Conservation (phyloP, 2,329 filamentous ascomycete species). For the Curvularia verruculosa region DNA sequence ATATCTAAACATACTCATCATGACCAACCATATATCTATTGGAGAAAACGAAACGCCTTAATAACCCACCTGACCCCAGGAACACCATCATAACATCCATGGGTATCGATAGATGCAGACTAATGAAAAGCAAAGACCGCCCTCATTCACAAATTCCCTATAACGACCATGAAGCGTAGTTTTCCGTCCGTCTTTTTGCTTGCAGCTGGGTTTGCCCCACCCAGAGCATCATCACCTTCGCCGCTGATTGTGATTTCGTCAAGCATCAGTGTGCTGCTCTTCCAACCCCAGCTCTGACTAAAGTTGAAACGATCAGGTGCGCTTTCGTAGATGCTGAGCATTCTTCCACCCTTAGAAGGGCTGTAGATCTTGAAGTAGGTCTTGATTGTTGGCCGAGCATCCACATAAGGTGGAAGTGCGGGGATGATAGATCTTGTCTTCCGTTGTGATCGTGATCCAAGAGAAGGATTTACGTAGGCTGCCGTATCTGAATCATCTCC, state of each 20-base stretch:
- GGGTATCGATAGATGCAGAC: neutral
- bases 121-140: neutral
- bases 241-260: slow-evolving; percentile 51
- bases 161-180: slow-evolving; percentile 65
- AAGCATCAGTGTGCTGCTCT: slow-evolving; percentile 64
- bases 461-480: slow-evolving; percentile 37
- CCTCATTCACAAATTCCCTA: slow-evolving; percentile 54
- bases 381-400: slow-evolving; percentile 62
- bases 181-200: slow-evolving; percentile 55
- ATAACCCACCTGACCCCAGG: neutral
- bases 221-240: slow-evolving; percentile 24
- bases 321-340: slow-evolving; percentile 64
- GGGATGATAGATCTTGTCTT: slow-evolving; percentile 36
- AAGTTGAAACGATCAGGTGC: slow-evolving; percentile 66
- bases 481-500: slow-evolving; percentile 30
- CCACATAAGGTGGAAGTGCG: slow-evolving; percentile 61
- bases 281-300: slow-evolving; percentile 67
- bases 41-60: neutral
- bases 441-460: slow-evolving; percentile 25
- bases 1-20: neutral
- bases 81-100: neutral
- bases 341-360: slow-evolving; percentile 63
- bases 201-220: slow-evolving; percentile 17
- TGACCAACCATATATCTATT: neutral
- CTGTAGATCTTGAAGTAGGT: slow-evolving; percentile 68